Evolutionary conservation across 495 filamentous ascomycete species (phyloP).

Genomic region (Acidiella bohemica): DNA sequence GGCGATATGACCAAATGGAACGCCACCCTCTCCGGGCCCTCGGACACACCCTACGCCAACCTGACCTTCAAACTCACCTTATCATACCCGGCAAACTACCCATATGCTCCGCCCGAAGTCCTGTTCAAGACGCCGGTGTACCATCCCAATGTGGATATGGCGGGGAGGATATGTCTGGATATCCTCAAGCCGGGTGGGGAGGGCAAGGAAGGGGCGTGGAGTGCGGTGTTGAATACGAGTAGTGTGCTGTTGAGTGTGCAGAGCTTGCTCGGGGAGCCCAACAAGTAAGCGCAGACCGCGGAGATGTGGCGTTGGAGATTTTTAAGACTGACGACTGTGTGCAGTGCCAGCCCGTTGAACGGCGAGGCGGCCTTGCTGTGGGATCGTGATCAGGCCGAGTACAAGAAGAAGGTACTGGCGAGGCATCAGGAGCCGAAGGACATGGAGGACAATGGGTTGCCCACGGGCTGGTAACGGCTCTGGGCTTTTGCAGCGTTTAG

Average conservation of each 20-base stretch:
- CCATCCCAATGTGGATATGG: constrained; percentile 34
- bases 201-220: constrained; percentile 66
- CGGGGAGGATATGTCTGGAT: constrained; percentile 46
- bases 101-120: constrained; percentile 83
- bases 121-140: constrained; percentile 41
- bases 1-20: constrained; percentile 87
- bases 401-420: constrained; percentile 60
- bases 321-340: too few species aligned
- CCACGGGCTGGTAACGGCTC: too few species aligned
- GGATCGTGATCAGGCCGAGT: constrained; percentile 80
- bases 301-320: too few species aligned
- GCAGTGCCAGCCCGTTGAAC: constrained; percentile 83
- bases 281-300: constrained; percentile 61
- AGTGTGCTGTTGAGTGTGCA: constrained; percentile 87
- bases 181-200: constrained; percentile 54
- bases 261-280: constrained; percentile 89
- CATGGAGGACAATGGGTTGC: constrained; percentile 14
- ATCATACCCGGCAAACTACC: constrained; percentile 82
- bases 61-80: constrained; percentile 91
- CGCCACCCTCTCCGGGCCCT: constrained; percentile 83
- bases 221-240: constrained; percentile 85
- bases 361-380: constrained; percentile 92
- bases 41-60: constrained; percentile 78
- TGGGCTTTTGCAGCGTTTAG: too few species aligned
- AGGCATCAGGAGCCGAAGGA: constrained; percentile 40